Evolutionary conservation across 768 basidiomycete species (phyloP).

Genomic region (Ramaria sp.): DNA sequence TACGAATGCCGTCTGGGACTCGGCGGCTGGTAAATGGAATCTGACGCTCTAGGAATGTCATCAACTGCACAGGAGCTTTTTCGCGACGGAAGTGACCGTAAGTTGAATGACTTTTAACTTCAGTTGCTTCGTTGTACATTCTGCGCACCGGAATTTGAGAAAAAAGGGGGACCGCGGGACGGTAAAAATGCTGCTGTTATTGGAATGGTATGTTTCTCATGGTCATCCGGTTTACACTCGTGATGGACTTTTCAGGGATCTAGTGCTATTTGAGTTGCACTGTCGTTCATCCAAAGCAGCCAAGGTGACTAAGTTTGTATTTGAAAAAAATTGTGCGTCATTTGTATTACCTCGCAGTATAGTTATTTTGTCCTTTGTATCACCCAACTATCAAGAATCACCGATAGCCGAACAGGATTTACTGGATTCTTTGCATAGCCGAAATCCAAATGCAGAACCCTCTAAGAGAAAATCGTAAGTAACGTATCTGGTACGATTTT

Average conservation of each 20-base stretch:
- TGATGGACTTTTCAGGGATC: conserved; percentile 36
- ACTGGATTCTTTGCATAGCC: conserved; percentile 10
- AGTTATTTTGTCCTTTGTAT: background rate
- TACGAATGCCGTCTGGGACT: conserved; percentile 38
- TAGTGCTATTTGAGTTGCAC: conserved; percentile 49
- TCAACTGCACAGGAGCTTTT: too few relatives aligned
- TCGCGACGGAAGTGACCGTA: too few relatives aligned
- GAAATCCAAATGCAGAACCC: conserved; percentile 27
- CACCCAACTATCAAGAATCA: too few relatives aligned
- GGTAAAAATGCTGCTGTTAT: conserved; percentile 46
- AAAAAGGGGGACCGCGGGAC: conserved; percentile 38
- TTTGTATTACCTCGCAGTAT: background rate
- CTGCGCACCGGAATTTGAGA: conserved; percentile 43
- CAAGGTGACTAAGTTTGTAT: conserved; percentile 42
- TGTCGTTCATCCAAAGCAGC: conserved; percentile 42
- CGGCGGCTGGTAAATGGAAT: conserved; percentile 43
- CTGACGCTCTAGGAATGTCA: too few relatives aligned
- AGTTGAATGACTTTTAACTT: too few relatives aligned
- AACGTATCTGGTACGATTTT: background rate
- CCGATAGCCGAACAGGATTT: conserved; percentile 1
- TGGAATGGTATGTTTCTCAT: conserved; percentile 34
- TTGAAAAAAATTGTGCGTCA: conserved; percentile 38
- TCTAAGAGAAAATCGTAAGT: conserved; percentile 32
- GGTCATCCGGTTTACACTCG: background rate
- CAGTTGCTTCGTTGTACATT: conserved; percentile 48